These are phyloP conservation scores for Saccharomycopsis hybrid DNA, from an alignment of 1,139 yeast genomes.

Conservation along the genomic window DNA sequence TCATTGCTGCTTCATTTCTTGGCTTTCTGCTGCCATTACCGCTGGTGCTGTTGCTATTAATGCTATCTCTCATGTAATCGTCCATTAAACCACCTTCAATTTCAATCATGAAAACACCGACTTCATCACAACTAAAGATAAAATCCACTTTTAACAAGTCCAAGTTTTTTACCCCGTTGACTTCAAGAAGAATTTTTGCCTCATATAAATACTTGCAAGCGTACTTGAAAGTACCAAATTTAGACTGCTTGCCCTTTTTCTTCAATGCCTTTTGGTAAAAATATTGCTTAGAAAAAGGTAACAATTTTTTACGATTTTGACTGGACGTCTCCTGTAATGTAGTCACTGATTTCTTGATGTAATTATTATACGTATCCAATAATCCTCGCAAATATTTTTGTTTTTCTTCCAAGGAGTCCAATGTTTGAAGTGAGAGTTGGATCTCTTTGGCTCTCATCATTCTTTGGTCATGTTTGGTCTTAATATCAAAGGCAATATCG, in stretches of 20 bases:
- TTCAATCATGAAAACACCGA: conserved; percentile 68
- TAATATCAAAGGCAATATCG: conserved; percentile 79
- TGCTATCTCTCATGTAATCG: background rate
- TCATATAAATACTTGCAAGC: conserved; percentile 72
- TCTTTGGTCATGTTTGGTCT: conserved; percentile 69
- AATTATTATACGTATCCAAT: conserved; percentile 58
- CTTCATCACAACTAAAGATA: conserved; percentile 69
- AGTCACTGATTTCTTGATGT: conserved; percentile 59
- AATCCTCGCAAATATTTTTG: conserved; percentile 55
- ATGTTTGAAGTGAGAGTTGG: conserved; percentile 51
- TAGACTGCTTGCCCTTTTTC: conserved; percentile 61
- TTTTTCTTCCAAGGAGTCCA: conserved; percentile 55
- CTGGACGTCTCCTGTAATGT: conserved; percentile 51
- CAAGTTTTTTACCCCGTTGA: conserved; percentile 41
- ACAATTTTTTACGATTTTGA: conserved; percentile 27
- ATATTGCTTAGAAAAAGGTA: conserved; percentile 74
- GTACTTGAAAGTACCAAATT: conserved; percentile 80
- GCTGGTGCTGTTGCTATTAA: background rate
- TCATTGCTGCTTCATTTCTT: background rate
- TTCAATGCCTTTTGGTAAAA: conserved; percentile 70
- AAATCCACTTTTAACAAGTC: conserved; percentile 53
- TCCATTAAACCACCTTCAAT: conserved; percentile 41
- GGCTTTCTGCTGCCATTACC: background rate
- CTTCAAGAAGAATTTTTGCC: conserved; percentile 56
- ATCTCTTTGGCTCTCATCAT: conserved; percentile 56